phyloP scores from a whole-genome alignment of 2,329 filamentous ascomycete species.

The Pseudogymnoascus sp. region DNA sequence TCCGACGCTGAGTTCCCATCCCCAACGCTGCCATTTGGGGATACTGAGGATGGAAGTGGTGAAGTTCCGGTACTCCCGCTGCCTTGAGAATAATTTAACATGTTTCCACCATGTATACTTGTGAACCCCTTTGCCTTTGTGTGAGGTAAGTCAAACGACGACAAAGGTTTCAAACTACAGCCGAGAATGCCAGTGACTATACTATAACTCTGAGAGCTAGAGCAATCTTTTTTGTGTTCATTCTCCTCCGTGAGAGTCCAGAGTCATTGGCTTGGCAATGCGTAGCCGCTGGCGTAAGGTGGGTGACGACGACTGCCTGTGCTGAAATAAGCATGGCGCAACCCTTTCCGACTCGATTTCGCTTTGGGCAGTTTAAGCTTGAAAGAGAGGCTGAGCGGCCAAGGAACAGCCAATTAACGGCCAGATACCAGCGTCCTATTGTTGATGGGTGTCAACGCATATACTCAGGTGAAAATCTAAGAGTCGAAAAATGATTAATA shows the following conservation, averaged over 20 bases:
- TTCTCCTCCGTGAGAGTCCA: not conserved
- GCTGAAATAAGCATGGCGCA: slow-evolving; percentile 1
- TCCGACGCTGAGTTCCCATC: not conserved
- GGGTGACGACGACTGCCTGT: not conserved
- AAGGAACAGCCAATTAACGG: not conserved
- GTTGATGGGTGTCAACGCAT: not conserved
- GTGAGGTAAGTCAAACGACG: not conserved
- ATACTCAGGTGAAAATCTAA: not conserved
- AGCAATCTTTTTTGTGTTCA: slow-evolving; percentile 1
- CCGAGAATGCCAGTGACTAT: not conserved
- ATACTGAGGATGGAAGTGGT: not conserved
- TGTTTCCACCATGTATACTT: not conserved
- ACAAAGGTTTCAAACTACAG: not conserved
- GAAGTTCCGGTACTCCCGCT: not conserved
- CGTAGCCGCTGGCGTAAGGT: not conserved
- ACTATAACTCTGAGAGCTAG: not conserved
- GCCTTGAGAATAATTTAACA: not conserved
- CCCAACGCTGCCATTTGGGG: not conserved
- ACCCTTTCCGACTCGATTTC: not conserved
- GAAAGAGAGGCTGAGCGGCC: not conserved
- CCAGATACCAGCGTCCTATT: not conserved
- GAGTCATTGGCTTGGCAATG: not conserved
- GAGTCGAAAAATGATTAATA: too few relatives aligned
- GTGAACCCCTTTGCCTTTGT: not conserved
- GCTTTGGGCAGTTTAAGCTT: not conserved